A percentile compares a stretch with the other conserved stretches of the same genome.
phyloP scores from a whole-genome alignment of 2,329 filamentous ascomycete species.

The Botrytis aclada region DNA sequence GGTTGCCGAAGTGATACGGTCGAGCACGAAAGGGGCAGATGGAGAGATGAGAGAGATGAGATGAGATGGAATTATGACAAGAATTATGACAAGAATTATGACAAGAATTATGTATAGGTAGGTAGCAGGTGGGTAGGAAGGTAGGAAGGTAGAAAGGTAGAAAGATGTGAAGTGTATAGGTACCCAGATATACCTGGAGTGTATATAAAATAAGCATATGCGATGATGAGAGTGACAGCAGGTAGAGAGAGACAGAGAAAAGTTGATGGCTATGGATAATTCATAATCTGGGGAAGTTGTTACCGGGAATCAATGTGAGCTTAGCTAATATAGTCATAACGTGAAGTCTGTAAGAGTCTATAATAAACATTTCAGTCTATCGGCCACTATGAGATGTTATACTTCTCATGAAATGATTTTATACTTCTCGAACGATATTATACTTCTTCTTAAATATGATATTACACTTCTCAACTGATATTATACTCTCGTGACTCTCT shows the following conservation, averaged over 20 bases:
- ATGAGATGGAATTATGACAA: background rate
- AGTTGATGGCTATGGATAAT: background rate
- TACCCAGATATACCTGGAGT: background rate
- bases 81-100: too few species aligned
- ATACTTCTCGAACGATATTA: background rate
- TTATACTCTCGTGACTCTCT: too few species aligned
- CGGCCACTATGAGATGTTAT: background rate
- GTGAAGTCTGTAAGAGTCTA: background rate
- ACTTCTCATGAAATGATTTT: background rate
- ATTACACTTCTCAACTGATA: background rate
- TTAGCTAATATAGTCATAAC: background rate
- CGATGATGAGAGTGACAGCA: background rate
- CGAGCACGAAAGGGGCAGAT: background rate
- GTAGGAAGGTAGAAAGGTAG: too few species aligned
- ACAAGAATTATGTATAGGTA: too few species aligned
- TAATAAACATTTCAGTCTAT: background rate
- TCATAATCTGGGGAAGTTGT: background rate
- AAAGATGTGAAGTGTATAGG: too few species aligned
- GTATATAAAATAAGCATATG: background rate
- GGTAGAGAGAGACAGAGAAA: background rate
- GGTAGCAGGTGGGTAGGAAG: too few species aligned
- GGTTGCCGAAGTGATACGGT: background rate
- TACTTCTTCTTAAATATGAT: too few species aligned
- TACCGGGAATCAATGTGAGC: background rate
- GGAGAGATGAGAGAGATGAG: background rate